Conservation (phyloP, 352 stramenopile genomes). For the Globisporangium abappressorium region DNA sequence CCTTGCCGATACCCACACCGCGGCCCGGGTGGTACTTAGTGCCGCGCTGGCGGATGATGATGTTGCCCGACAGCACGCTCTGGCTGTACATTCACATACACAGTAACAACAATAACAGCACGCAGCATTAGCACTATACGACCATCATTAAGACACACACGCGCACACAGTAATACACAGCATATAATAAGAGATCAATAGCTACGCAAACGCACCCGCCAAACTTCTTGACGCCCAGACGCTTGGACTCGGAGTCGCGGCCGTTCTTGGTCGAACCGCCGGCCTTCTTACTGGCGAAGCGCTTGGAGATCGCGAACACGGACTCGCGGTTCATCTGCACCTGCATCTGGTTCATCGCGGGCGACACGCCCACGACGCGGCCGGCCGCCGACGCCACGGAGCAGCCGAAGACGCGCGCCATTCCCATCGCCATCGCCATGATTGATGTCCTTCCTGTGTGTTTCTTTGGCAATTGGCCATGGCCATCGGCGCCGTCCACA, state of each 20-base stretch:
- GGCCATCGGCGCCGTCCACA: not conserved
- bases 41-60: conserved; percentile 97
- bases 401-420: conserved; percentile 59
- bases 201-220: conserved; percentile 57
- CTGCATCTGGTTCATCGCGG: conserved; percentile 8
- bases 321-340: conserved; percentile 30
- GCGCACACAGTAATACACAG: not conserved
- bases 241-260: conserved; percentile 94
- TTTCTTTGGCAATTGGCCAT: not conserved
- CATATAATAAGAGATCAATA: not conserved
- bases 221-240: conserved; percentile 97
- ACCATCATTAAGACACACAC: not conserved
- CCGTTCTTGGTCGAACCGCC: conserved; percentile 98
- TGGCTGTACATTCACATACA: conserved; percentile 35
- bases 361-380: conserved; percentile 23
- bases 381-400: conserved; percentile 18
- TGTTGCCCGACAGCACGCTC: conserved; percentile 92
- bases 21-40: conserved; percentile 94
- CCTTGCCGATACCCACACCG: conserved; percentile 92
- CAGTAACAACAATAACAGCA: not conserved
- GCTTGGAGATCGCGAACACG: conserved; percentile 48
- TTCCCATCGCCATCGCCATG: conserved; percentile 75
- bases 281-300: conserved; percentile 95
- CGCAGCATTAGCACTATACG: not conserved
- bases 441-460: conserved; percentile 23